These are phyloP conservation scores for Davidsoniella virescens DNA, from an alignment of 2,329 filamentous ascomycete genomes.

Conservation along the genomic window DNA sequence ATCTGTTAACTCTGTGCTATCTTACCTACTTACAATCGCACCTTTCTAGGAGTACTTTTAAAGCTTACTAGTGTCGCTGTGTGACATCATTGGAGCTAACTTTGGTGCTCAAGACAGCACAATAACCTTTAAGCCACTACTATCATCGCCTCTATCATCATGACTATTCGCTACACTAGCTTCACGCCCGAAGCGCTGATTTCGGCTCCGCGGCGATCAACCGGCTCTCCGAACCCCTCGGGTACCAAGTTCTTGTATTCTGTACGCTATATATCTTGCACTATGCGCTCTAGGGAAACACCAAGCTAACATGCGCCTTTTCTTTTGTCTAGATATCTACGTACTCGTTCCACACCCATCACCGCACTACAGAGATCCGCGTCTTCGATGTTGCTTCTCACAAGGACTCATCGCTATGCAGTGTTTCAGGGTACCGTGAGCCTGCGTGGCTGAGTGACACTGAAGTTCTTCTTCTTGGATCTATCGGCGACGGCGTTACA, in stretches of 20 bases:
- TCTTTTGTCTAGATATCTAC: conserved; percentile 38
- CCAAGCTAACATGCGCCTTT: not conserved
- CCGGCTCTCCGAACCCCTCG: conserved; percentile 51
- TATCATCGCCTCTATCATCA: conserved; percentile 20
- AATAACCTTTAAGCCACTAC: too few species aligned
- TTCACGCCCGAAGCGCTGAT: conserved; percentile 67
- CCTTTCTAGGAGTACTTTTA: too few species aligned
- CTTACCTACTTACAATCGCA: too few species aligned
- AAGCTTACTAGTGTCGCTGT: too few species aligned
- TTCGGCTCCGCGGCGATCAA: conserved; percentile 55
- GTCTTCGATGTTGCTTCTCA: conserved; percentile 54
- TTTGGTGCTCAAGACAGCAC: too few species aligned
- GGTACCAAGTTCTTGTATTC: conserved; percentile 51
- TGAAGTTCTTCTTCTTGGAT: conserved; percentile 40
- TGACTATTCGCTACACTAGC: conserved; percentile 54
- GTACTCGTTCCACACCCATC: conserved; percentile 66
- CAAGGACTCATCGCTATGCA: conserved; percentile 47
- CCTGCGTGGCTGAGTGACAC: conserved; percentile 61
- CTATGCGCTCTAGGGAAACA: too few species aligned
- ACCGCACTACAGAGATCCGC: conserved; percentile 50
- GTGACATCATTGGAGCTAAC: too few species aligned
- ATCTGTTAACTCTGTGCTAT: too few species aligned
- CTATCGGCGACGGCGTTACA: conserved; percentile 30
- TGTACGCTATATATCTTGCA: conserved; percentile 21
- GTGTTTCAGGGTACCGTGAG: conserved; percentile 49